Base-by-base conservation (phyloP, 495 filamentous ascomycete species). In the Trichoderma erinaceum region DNA sequence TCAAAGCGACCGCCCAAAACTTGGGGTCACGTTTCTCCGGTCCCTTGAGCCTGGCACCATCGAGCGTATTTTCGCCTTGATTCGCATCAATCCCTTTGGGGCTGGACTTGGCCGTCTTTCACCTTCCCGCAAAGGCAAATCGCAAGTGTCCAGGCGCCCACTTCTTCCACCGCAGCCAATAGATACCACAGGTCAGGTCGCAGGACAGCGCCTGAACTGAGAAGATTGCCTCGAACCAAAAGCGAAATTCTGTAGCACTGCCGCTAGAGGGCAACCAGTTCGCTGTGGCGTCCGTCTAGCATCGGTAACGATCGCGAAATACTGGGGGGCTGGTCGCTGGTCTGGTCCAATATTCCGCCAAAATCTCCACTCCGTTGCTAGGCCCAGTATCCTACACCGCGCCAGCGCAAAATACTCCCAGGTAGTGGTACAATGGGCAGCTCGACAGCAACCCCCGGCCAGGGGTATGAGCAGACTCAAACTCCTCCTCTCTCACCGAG, bases 401-500 rank as follows among this genome's bases (percentile, higher is more conserved):
- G 56, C 56, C 56, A 61, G n/a, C 15, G 11, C 8, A 27, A 61
- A 38, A 38, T 38, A 6, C 35, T 38, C 4, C 35, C 35, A 38
- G 35, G 35, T 38, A 38, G 13, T 48, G n/a, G 23, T 61, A 13
- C 23, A 27, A 61, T 61, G 56, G 56, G 56, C 23, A 61, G 56
- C 56, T 61, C 56, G 23, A 29, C 56, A 29, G 56, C 12, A 32
- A 61, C 23, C 56, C 56, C 56, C 56, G 56, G 56, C 56, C 56
- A 61, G 56, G 56, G 56, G 56, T 61, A 61, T 32, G 23, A 32
- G 27, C 56, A 61, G 56, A 61, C 56, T 61, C 56, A 61, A n/a
- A 61, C 56, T 27, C 56, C 56, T 61, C 56, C 56, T 61, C 56
- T 61, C 56, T 61, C 56, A 61, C 56, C 56, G 56, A 61, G 27